Evolutionary conservation across 1,139 yeast species (phyloP).

Genomic region (Geotrichum candidum): DNA sequence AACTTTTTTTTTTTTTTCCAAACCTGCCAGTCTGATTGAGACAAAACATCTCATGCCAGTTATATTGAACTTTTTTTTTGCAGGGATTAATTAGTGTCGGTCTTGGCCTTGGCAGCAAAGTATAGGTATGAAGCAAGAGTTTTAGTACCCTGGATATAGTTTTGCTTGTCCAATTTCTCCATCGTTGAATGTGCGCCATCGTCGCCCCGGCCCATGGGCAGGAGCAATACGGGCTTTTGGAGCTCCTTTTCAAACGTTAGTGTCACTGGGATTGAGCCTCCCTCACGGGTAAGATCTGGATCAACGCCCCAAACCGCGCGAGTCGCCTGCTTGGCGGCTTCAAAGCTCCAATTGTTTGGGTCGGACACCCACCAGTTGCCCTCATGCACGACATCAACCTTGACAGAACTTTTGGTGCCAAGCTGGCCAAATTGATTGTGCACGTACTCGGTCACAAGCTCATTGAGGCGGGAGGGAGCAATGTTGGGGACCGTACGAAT

Average conservation of each 20-base stretch:
- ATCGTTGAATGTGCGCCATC: slow-evolving; percentile 98
- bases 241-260: slow-evolving; percentile 82
- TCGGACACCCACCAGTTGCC: slow-evolving; percentile 96
- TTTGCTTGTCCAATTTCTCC: slow-evolving; percentile 82
- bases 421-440: slow-evolving; percentile 58
- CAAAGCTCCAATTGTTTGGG: slow-evolving; percentile 86
- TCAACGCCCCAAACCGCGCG: slow-evolving; percentile 89
- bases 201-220: slow-evolving; percentile 98
- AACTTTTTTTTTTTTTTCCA: background rate
- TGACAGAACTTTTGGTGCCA: slow-evolving; percentile 67
- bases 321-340: slow-evolving; percentile 92
- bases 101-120: slow-evolving; percentile 48
- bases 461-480: slow-evolving; percentile 65
- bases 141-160: slow-evolving; percentile 90
- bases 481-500: slow-evolving; percentile 96
- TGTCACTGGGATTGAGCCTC: slow-evolving; percentile 97
- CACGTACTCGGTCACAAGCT: slow-evolving; percentile 66
- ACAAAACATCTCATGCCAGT: too few relatives aligned
- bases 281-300: slow-evolving; percentile 96
- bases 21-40: too few relatives aligned
- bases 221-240: slow-evolving; percentile 74
- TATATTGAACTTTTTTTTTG: background rate
- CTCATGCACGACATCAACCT: slow-evolving; percentile 76
- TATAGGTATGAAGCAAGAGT: slow-evolving; percentile 91
- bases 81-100: background rate